Evolutionary conservation across 305 asterid genomes (phyloP).

Genomic region (Stenogyne calaminthoides): DNA sequence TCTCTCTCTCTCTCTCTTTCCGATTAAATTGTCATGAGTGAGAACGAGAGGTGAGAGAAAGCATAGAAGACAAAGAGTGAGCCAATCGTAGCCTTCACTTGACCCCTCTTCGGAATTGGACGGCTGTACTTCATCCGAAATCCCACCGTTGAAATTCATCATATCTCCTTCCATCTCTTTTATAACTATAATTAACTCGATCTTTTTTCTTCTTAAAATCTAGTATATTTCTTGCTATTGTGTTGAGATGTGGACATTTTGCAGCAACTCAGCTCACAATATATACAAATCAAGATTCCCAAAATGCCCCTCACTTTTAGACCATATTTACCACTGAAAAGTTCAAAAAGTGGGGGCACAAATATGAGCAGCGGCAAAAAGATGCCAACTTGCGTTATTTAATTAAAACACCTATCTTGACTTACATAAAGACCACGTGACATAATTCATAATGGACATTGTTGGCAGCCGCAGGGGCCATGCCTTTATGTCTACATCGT

Average conservation of each 20-base stretch:
- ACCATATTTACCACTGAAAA: background rate
- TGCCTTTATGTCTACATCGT: constrained; percentile 25
- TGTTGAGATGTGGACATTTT: background rate
- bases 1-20: background rate
- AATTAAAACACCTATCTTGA: background rate
- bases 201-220: no score
- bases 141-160: constrained; percentile 18
- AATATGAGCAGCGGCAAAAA: background rate
- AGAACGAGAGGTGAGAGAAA: constrained; percentile 44
- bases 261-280: background rate
- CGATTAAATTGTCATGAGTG: background rate
- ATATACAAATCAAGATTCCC: constrained; percentile 23
- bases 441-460: background rate
- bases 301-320: constrained; percentile 25
- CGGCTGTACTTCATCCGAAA: constrained; percentile 40
- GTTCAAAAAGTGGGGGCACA: no score
- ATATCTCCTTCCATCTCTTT: constrained; percentile 38
- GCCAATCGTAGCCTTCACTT: constrained; percentile 68
- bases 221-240: background rate
- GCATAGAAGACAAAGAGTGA: constrained; percentile 52
- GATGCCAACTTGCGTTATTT: background rate
- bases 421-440: constrained; percentile 34
- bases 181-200: no score
- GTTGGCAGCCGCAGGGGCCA: constrained; percentile 4
- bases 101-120: constrained; percentile 61